Evolutionary conservation across 179 eudicot species (phyloP), one percentile per base, ranked within the genome.

Genomic region (Spinacia oleracea): DNA sequence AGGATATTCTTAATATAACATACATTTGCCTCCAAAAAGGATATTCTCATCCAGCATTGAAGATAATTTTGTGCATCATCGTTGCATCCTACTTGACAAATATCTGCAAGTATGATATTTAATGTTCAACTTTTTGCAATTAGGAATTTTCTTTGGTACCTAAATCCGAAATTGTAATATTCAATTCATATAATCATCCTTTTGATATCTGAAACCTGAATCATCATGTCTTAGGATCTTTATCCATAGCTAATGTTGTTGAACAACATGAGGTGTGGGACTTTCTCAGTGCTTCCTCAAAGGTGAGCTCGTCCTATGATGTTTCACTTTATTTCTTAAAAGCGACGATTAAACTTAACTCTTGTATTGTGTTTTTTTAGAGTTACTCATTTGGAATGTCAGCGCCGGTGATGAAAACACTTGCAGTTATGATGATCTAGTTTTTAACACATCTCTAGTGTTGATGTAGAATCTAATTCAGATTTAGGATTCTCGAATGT

Each of bases 191-290:
- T n/a, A n/a, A 27, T 25, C 53, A 45, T 74, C 65, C 46, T 64
- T 81, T 56, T 73, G 65, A 78, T 66, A 42, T 74, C 27, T 75
- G 50, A 73, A 69, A 38, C 21, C 27, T 43, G 45, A 72, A 31
- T 70, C 53, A 67, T 81, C 23, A 38, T 80, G 75, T 86, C 56
- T 64, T 84, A 96, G 99, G 98, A 96, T 83, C 96, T 96, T 81
- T 96, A 81, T 92, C 98, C 73, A 96, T 96, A 77, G 93, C 98
- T 73, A 96, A 96, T 86, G 97, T 96, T 75, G 99, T 97, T 70
- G 99, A 96, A 86, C 98, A 90, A 83, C 99, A 96, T 83, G 99
- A 96, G 87, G 98, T 96, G 62, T 92, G 96, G 99, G 99, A 96
- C 85, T 96, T 96, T 86, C 86, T 96, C 68, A 89, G 97, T 84